These are phyloP conservation scores for Populus davidiana DNA, from an alignment of 345 rosid genomes.

Conservation along the genomic window DNA sequence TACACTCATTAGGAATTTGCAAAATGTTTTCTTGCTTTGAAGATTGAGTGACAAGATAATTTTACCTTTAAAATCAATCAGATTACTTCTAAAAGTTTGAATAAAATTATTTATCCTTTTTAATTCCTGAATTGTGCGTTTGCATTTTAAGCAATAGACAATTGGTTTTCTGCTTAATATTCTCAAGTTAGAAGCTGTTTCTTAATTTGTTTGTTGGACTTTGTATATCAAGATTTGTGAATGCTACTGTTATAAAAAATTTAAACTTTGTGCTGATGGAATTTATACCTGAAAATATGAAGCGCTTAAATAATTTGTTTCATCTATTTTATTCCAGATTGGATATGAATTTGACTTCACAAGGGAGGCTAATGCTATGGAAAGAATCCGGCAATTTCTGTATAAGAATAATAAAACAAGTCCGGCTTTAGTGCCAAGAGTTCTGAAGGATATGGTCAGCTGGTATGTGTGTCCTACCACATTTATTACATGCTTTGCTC, in stretches of 20 bases:
- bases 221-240: not conserved
- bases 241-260: not conserved
- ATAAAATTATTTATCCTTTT: not conserved
- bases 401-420: constrained; percentile 65
- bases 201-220: not conserved
- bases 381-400: constrained; percentile 64
- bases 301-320: constrained; percentile 1
- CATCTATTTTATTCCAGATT: constrained; percentile 52
- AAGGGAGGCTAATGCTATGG: constrained; percentile 87
- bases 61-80: not conserved
- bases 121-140: not conserved
- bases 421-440: constrained; percentile 79
- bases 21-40: not conserved
- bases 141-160: not conserved
- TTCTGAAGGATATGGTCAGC: constrained; percentile 57
- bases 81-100: not conserved
- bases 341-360: constrained; percentile 90
- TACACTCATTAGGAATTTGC: not conserved
- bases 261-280: not conserved
- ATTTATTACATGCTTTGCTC: not conserved
- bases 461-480: constrained; percentile 41
- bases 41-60: not conserved
- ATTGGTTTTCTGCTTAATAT: not conserved
- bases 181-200: not conserved
- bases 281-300: not conserved